Evolutionary conservation across 2,329 filamentous ascomycete species (phyloP), one percentile per base, ranked within the genome.

Genomic region (Colletotrichum sidae): DNA sequence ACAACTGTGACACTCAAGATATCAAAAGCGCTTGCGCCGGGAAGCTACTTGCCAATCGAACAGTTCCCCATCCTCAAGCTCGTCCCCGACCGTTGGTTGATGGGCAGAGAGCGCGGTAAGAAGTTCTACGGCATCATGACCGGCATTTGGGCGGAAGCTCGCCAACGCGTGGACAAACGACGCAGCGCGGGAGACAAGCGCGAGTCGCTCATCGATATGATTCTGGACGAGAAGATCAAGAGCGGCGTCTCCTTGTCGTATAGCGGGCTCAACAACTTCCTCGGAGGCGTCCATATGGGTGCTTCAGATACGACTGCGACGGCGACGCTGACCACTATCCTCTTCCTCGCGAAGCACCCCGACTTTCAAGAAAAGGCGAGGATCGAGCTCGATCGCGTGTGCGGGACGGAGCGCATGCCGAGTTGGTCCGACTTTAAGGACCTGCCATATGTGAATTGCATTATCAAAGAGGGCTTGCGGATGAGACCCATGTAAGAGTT

Each of bases 31-130:
- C 77, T 83, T 72, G 83, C 84, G 68, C 74, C 78, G 0, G 83
- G 82, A 1, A 79, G 78, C 11, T 84, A 81, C 0, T 83, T 83
- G 0, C 83, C 83, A 0, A 79, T 85, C 1, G 83, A 85, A 55
- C 74, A 81, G 42, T 82, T 80, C 56, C 80, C 83, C 0, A 73
- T 79, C 34, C 69, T 85, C 9, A 77, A 82, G 44, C 75, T 69
- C 5, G 67, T 84, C 9, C 83, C 83, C 0, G 73, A 83, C 1
- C 44, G 82, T 2, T 77, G 81, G 50, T 74, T 75, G 1, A 78
- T 79, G 59, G 84, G 78, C 74, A 71, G 72, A 6, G 70, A 70
- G 12, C 74, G 79, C 5, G 75, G 79, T 0, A 71, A 70, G 11
- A 67, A 72, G 17, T 77, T 83, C 5, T 73, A 76, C 10, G 69